Evolutionary conservation across 2,329 filamentous ascomycete species (phyloP).

Genomic region (Pseudomassariella vexata): DNA sequence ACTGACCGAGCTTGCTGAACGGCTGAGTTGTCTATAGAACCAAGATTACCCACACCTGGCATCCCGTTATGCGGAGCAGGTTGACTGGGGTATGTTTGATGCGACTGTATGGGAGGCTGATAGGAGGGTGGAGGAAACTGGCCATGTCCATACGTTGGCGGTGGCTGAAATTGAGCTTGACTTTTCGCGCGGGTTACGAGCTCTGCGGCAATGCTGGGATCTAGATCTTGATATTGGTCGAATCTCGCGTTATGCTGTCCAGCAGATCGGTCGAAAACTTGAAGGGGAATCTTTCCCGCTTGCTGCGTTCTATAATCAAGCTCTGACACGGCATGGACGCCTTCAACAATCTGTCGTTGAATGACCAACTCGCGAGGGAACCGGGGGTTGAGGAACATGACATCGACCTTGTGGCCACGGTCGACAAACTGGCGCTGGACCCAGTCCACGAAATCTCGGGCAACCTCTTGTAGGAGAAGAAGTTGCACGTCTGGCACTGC

Average conservation of each 20-base stretch:
- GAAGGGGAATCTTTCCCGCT: conserved; percentile 69
- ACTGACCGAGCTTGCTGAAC: conserved; percentile 27
- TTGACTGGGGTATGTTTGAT: conserved; percentile 4
- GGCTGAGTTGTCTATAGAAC: conserved; percentile 24
- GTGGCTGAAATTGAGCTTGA: conserved; percentile 20
- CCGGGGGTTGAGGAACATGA: conserved; percentile 72
- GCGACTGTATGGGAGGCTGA: conserved; percentile 7
- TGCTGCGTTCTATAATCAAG: conserved; percentile 65
- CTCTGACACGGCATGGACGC: conserved; percentile 78
- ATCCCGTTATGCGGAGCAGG: neutral
- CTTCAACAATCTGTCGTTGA: conserved; percentile 79
- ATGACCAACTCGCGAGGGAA: conserved; percentile 76
- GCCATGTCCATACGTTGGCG: conserved; percentile 17
- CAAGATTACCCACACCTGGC: conserved; percentile 1
- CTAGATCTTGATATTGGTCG: conserved; percentile 81
- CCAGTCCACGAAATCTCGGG: conserved; percentile 75
- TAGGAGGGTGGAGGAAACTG: conserved; percentile 12
- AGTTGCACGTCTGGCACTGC: conserved; percentile 89
- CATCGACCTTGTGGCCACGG: conserved; percentile 67
- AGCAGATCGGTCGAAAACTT: conserved; percentile 76
- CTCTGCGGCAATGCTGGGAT: conserved; percentile 72
- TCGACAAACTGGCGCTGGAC: conserved; percentile 71
- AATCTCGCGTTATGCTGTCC: conserved; percentile 74
- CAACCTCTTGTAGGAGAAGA: conserved; percentile 71
- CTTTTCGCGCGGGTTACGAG: conserved; percentile 69